phyloP scores from a whole-genome alignment of 768 basidiomycete genomes.

The Sporobolomyces phaffii region DNA sequence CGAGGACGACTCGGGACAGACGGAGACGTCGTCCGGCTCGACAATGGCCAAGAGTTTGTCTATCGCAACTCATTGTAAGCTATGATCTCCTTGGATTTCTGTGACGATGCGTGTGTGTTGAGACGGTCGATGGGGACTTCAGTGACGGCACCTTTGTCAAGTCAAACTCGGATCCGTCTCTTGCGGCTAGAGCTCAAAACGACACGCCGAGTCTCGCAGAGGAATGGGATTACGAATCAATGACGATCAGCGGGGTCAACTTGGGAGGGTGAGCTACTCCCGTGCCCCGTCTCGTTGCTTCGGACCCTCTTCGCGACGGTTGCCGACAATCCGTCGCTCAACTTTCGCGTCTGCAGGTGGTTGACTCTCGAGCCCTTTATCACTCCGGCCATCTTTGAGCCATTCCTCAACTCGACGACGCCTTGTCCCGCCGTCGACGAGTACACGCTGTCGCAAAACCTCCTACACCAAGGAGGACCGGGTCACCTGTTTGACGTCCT shows the following conservation, averaged over 20 bases:
- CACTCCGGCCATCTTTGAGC: conserved; percentile 50
- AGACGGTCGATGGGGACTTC: no score
- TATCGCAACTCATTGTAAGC: conserved; percentile 64
- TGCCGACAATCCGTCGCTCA: no score
- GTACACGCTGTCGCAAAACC: conserved; percentile 71
- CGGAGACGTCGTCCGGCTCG: conserved; percentile 14
- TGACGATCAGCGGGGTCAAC: conserved; percentile 50
- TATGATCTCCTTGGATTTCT: not conserved
- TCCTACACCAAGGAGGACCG: conserved; percentile 43
- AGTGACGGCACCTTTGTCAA: no score
- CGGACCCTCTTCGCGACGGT: not conserved
- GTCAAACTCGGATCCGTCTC: no score
- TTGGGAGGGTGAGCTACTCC: conserved; percentile 59
- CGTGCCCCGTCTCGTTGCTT: not conserved
- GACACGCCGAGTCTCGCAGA: conserved; percentile 44
- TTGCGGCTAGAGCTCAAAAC: conserved; percentile 44
- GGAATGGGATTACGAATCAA: conserved; percentile 34
- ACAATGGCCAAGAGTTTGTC: conserved; percentile 51
- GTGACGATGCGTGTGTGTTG: not conserved
- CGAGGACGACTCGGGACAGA: not conserved
- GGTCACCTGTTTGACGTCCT: conserved; percentile 63
- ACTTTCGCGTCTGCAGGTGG: not conserved
- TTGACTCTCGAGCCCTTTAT: conserved; percentile 53
- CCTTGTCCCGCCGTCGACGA: conserved; percentile 60
- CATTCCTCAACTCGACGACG: conserved; percentile 48